phyloP scores from a whole-genome alignment of 2,329 filamentous ascomycete genomes.

The Alternaria sp. region DNA sequence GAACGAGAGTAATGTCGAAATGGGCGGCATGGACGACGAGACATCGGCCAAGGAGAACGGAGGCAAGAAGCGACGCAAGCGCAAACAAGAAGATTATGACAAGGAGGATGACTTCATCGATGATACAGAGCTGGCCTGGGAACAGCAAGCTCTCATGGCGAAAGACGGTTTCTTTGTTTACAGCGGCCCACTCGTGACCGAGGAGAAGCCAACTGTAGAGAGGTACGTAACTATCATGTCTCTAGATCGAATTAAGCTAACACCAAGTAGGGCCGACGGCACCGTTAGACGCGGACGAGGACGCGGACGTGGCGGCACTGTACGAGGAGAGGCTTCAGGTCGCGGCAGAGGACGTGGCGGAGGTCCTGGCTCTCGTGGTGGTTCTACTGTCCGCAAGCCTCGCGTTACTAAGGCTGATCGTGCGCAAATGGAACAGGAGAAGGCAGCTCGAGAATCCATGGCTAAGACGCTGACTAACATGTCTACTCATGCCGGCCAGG shows the following conservation, averaged over 20 bases:
- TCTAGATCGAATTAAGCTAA: constrained; percentile 34
- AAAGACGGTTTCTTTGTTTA: constrained; percentile 99
- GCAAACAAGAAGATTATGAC: constrained; percentile 71
- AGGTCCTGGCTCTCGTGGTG: constrained; percentile 77
- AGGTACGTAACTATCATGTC: constrained; percentile 55
- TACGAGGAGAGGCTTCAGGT: constrained; percentile 51
- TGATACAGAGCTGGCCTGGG: constrained; percentile 93
- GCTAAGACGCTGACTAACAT: constrained; percentile 45
- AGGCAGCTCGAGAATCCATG: constrained; percentile 73
- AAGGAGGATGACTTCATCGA: constrained; percentile 77
- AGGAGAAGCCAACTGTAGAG: constrained; percentile 77
- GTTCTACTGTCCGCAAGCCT: constrained; percentile 78
- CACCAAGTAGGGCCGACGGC: constrained; percentile 69
- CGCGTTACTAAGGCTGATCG: constrained; percentile 87
- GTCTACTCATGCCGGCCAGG: constrained; percentile 20
- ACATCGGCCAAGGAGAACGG: constrained; percentile 55
- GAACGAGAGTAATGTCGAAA: constrained; percentile 84
- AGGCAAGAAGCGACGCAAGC: constrained; percentile 82
- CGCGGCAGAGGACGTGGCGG: constrained; percentile 58
- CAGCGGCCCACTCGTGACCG: constrained; percentile 86
- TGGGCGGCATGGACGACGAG: constrained; percentile 68
- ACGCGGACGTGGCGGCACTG: constrained; percentile 61
- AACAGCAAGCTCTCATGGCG: constrained; percentile 91
- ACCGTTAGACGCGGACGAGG: constrained; percentile 73
- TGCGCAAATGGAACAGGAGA: constrained; percentile 81